Conservation (phyloP, 2,329 filamentous ascomycete species). For the Parasarocladium wereldwijsianum region DNA sequence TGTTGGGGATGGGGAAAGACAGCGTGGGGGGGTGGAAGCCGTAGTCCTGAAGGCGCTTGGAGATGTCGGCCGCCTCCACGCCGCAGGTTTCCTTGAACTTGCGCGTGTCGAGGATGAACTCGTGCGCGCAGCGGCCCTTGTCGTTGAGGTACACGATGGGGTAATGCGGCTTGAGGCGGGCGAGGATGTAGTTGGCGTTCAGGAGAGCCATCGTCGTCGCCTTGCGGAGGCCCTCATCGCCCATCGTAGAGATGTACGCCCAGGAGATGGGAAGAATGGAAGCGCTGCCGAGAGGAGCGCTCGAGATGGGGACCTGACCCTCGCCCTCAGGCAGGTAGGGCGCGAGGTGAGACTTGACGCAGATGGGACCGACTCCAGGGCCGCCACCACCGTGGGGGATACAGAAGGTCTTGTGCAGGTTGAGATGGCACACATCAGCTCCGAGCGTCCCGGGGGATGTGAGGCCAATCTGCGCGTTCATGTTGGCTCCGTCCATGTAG, state of each 20-base stretch:
- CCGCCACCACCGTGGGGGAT: slow-evolving; percentile 93
- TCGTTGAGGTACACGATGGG: slow-evolving; percentile 87
- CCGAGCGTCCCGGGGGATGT: slow-evolving; percentile 92
- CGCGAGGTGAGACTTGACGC: slow-evolving; percentile 68
- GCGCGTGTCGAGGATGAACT: slow-evolving; percentile 88
- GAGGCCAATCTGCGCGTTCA: slow-evolving; percentile 94
- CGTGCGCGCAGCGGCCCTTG: slow-evolving; percentile 80
- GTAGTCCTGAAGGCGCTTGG: slow-evolving; percentile 93
- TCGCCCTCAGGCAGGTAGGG: slow-evolving; percentile 53
- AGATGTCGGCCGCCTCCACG: slow-evolving; percentile 85
- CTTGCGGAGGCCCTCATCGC: slow-evolving; percentile 56
- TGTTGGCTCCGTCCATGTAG: slow-evolving; percentile 98
- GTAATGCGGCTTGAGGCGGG: slow-evolving; percentile 74
- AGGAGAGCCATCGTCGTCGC: slow-evolving; percentile 87
- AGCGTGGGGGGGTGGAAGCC: slow-evolving; percentile 96
- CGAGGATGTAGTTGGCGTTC: slow-evolving; percentile 93
- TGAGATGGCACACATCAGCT: slow-evolving; percentile 91
- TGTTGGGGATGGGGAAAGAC: slow-evolving; percentile 91
- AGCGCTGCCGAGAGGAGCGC: slow-evolving; percentile 74
- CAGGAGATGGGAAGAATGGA: slow-evolving; percentile 90
- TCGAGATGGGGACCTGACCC: slow-evolving; percentile 30
- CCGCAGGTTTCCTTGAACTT: slow-evolving; percentile 71
- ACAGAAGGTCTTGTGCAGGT: slow-evolving; percentile 97
- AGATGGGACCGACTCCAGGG: slow-evolving; percentile 86
- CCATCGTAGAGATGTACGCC: slow-evolving; percentile 91